Conservation (phyloP, 441 rosid species). For the Pelargonium myrrhifolium region DNA sequence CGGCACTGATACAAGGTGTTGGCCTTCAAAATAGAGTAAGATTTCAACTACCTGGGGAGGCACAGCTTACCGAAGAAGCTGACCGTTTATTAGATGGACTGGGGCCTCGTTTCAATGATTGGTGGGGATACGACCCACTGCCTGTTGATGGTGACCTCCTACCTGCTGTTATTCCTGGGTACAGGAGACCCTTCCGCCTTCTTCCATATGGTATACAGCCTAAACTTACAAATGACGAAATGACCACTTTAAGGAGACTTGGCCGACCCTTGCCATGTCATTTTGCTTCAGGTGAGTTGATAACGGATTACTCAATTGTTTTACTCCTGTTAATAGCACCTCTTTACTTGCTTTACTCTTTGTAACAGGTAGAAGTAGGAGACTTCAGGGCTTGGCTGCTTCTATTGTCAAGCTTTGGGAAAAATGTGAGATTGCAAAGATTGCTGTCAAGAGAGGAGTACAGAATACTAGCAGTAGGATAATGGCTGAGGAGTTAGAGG, state of each 20-base stretch:
- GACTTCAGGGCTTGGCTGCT: slow-evolving; percentile 83
- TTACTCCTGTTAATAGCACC: slow-evolving; percentile 13
- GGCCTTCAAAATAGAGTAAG: slow-evolving; percentile 71
- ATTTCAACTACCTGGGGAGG: slow-evolving; percentile 80
- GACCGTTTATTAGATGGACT: slow-evolving; percentile 74
- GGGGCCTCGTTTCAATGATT: slow-evolving; percentile 84
- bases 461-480: slow-evolving; percentile 70
- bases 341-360: slow-evolving; percentile 18
- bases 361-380: slow-evolving; percentile 75
- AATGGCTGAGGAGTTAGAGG: slow-evolving; percentile 94
- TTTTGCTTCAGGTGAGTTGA: slow-evolving; percentile 67
- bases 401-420: slow-evolving; percentile 89
- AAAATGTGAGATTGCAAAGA: slow-evolving; percentile 90
- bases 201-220: slow-evolving; percentile 86
- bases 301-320: slow-evolving; percentile 12
- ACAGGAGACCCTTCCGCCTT: slow-evolving; percentile 85
- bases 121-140: slow-evolving; percentile 97
- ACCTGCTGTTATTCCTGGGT: slow-evolving; percentile 70
- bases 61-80: slow-evolving; percentile 66
- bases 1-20: slow-evolving; percentile 49
- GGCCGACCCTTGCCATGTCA: slow-evolving; percentile 88
- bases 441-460: slow-evolving; percentile 88
- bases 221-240: slow-evolving; percentile 80
- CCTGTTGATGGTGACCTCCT: slow-evolving; percentile 95
- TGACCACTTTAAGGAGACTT: slow-evolving; percentile 88